Evolutionary conservation across 2,329 filamentous ascomycete genomes (phyloP), one percentile per base, ranked within the genome.

Genomic region (Trichothecium sympodiale): DNA sequence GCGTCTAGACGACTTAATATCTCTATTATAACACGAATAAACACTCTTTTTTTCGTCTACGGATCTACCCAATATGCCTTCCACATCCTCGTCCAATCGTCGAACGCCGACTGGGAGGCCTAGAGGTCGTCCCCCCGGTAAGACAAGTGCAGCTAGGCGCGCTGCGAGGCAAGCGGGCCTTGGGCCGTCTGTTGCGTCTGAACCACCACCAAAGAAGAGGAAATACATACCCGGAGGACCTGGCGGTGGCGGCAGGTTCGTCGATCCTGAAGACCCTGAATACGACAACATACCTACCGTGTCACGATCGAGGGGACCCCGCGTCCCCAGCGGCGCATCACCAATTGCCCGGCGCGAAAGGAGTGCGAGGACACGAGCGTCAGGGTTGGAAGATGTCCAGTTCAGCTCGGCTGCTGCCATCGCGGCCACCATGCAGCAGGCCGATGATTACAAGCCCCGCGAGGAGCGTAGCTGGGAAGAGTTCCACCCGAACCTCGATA

Each of bases 391-490:
- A 44, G 70, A 66, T 46, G 83, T 83, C 55, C 74, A 83, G 45
- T 93, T 83, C 59, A 86, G 81, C 48, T 89, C 84, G 31, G 86
- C 81, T n/a, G 86, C 89, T 10, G 87, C 87, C 18, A 84, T 88
- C 17, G 85, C 88, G 34, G 87, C 86, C 5, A 82, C 83, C 4
- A 82, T 91, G 40, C 84, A 86, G 46, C 87, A 94, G 53, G 88
- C 79, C 49, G 91, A 96, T 64, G 88, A 89, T 34, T 96, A 96
- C 61, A 98, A 98, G 56, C 91, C 91, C 23, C 74, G 91, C 51
- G 91, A 98, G 61, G 91, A 98, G 63, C 79, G 89, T 43, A 85
- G 86, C 35, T 98, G 89, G 87, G 88, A 95, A 52, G 91, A 98
- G 55, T 96, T 96, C 45, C 91, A 98, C 57, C 87, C 86, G 0